Base-by-base conservation (phyloP, 2,329 filamentous ascomycete genomes). In the Coleophoma cylindrospora region DNA sequence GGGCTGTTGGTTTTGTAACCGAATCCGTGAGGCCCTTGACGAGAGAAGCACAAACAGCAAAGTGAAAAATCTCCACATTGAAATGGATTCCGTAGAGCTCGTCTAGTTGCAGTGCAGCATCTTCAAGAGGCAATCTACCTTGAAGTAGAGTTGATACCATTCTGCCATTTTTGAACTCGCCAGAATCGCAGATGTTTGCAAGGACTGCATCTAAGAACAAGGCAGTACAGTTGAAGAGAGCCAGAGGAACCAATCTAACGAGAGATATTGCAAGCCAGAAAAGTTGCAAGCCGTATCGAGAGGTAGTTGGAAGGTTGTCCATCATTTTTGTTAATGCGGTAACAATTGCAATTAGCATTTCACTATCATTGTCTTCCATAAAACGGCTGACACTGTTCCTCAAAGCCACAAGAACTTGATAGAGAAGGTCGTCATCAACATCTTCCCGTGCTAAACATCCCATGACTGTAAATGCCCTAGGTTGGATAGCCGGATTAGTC, bases 211-310 rank as follows among this genome's bases (percentile, higher is more conserved):
- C 82, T 1, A 87, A 70, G 49, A 87, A 83, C 32, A 77, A 72
- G 1, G 82, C 82, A 4, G 83, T 77, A 61, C 80, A 84, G 63
- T 84, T 86, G 68, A 86, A 87, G 1, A 87, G 72, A 37, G 68
- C 70, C 6, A 77, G 70, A 3, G 84, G 83, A 14, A 86, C 80
- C 3, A 87, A 74, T 8, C 84, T 76, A 21, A 87, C 72, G 1
- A 87, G 70, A 2, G 83, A 85, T 56, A 87, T 79, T 10, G 82
- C 83, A 34, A 87, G 70, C 84, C 84, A 87, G 63, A 87, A 87
- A 6, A 87, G 70, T 59, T 87, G 84, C 34, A 85, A 68, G 0
- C 83, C 81, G 59, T 87, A 87, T 33, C 84, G 77, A 27, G 84
- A 87, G 10, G 82, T 76, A 3, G 81, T 78, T 6, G 81, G 80